A percentile compares a stretch with the other conserved stretches of the same genome.
Conservation (phyloP, 2,329 filamentous ascomycete species). For the Aureobasidium sp. region DNA sequence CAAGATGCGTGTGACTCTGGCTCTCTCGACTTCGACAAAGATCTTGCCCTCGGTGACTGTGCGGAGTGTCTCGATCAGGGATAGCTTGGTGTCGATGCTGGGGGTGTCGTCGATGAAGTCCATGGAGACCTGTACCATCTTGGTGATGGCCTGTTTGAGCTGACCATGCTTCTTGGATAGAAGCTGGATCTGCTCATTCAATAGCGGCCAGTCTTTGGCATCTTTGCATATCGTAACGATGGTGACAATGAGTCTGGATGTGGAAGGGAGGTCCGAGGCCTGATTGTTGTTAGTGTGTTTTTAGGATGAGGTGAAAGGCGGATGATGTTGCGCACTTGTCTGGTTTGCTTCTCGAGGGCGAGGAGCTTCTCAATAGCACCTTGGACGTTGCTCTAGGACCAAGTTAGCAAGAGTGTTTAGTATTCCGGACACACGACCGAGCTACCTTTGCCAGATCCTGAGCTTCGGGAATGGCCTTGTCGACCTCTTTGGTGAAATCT, state of each 20-base stretch:
- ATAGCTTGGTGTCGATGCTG: slow-evolving; percentile 86
- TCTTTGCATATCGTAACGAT: slow-evolving; percentile 97
- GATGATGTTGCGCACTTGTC: slow-evolving; percentile 75
- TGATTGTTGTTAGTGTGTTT: slow-evolving; percentile 39
- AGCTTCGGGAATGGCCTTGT: slow-evolving; percentile 90
- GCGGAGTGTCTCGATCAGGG: slow-evolving; percentile 93
- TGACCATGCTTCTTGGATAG: slow-evolving; percentile 99
- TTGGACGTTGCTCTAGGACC: slow-evolving; percentile 74
- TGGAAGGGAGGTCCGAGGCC: slow-evolving; percentile 97
- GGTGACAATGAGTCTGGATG: slow-evolving; percentile 85
- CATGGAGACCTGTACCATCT: slow-evolving; percentile 99
- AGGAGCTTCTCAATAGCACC: slow-evolving; percentile 95
- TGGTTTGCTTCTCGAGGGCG: slow-evolving; percentile 93
- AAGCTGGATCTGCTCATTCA: slow-evolving; percentile 96
- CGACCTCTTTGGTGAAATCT: slow-evolving; percentile 98
- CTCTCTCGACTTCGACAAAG: slow-evolving; percentile 98
- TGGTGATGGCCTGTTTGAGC: slow-evolving; percentile 98
- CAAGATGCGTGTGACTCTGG: slow-evolving; percentile 92
- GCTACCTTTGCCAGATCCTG: slow-evolving; percentile 87
- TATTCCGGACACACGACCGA: slow-evolving; percentile 6
- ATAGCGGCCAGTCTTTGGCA: slow-evolving; percentile 89
- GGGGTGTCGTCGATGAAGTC: slow-evolving; percentile 89
- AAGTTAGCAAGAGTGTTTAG: slow-evolving; percentile 28
- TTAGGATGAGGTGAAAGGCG: background rate
- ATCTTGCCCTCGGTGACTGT: slow-evolving; percentile 99